Conservation (phyloP, 345 rosid genomes). For the Theobroma cacao region DNA sequence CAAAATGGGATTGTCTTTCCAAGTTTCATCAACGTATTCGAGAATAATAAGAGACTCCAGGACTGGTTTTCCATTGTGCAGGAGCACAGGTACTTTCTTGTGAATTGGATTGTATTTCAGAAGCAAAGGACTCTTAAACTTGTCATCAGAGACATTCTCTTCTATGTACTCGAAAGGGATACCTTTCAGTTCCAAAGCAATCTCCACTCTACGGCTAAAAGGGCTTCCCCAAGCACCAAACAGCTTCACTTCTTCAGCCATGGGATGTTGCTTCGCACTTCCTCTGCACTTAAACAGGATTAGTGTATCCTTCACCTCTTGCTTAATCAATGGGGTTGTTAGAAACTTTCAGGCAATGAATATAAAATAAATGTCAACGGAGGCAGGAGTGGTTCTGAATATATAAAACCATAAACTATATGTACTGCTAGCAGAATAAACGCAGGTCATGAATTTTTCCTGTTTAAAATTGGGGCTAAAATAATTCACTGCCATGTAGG, state of each 20-base stretch:
- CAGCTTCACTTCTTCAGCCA: conserved; percentile 37
- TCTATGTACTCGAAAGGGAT: conserved; percentile 34
- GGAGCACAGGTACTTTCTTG: conserved; percentile 42
- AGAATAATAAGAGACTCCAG: conserved; percentile 40
- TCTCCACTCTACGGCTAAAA: conserved; percentile 31
- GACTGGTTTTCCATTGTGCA: conserved; percentile 38
- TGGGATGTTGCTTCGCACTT: background rate
- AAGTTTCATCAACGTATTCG: conserved; percentile 49
- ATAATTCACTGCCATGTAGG: no score
- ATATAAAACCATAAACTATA: no score
- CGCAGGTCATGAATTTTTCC: no score
- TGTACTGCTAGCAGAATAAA: no score
- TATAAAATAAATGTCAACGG: background rate
- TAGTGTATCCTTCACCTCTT: background rate
- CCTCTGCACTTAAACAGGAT: background rate
- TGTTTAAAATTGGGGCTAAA: no score
- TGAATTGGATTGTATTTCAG: conserved; percentile 33
- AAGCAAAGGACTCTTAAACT: conserved; percentile 31
- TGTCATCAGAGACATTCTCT: conserved; percentile 26
- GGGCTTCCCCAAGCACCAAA: conserved; percentile 40
- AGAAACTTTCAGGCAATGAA: background rate
- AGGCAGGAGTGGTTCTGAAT: background rate
- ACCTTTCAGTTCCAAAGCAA: conserved; percentile 44
- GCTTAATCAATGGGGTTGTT: background rate
- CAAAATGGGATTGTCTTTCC: conserved; percentile 36